Base-by-base conservation (phyloP, 768 basidiomycete genomes). In the Boletus reticuloceps region DNA sequence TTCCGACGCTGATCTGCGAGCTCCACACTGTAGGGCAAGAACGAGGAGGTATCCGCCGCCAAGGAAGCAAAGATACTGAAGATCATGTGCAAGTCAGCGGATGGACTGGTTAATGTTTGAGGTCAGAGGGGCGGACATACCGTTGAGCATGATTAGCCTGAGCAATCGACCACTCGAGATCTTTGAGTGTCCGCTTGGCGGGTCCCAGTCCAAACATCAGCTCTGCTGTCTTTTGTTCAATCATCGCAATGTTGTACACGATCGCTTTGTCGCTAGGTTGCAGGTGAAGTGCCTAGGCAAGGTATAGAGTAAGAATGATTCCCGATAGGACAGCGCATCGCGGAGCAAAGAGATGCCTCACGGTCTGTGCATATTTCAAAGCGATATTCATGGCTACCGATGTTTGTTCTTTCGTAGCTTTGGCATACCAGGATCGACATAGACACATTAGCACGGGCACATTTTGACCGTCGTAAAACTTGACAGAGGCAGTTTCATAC, bases 171-270 rank as follows among this genome's bases (percentile, higher is more conserved):
- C 76, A 76, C 57, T 89, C 79, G 20, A 98, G 78, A 58, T 98
- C 94, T 52, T 82, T 83, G 10, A 94, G 76, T 2, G 88, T 83
- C 19, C 96, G 86, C 68, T 94, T 93, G 27, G 83, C 76, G 1
- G 87, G 80, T 1, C 79, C 78, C 25, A 95, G 73, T 1, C 83
- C 79, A 60, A 94, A 86, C 25, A 98, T 74, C 74, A 98, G 80
- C 69, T 98, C 96, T 0, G 93, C 91, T 0, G 91, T 87, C 72
- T 98, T 98, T 69, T 99, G 97, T 70, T 95, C 88, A 34, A 98
- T 94, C 89, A 99, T 95, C 51, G 96, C 95, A 63, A 98, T 91
- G 70, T 99, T 98, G 74, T 95, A 98, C 41, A 93, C 57, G 48
- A 89, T 85, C 4, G 93, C 90, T 67, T 95, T 94, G 75, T 99